These are phyloP conservation scores for Kurtzmaniella fragi DNA, from an alignment of 805 yeast species.

Conservation along the genomic window DNA sequence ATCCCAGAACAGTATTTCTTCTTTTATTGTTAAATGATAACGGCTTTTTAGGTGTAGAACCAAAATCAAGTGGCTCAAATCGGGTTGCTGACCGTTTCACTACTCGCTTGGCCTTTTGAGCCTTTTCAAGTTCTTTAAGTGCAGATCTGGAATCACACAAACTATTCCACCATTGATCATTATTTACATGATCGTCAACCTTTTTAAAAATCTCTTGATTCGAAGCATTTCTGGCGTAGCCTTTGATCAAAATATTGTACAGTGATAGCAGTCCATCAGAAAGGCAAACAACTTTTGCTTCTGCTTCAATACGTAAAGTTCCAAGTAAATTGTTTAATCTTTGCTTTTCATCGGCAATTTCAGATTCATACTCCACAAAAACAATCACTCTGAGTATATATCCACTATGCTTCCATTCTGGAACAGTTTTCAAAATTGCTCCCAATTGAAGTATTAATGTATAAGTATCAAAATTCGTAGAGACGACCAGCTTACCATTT, in stretches of 20 bases:
- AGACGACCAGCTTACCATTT: conserved; percentile 62
- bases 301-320: conserved; percentile 81
- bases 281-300: conserved; percentile 68
- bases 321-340: conserved; percentile 62
- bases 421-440: conserved; percentile 87
- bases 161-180: conserved; percentile 87
- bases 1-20: conserved; percentile 52
- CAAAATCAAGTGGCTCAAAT: conserved; percentile 22
- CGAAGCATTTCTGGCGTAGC: conserved; percentile 37
- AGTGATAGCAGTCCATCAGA: conserved; percentile 49
- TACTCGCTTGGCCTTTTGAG: conserved; percentile 11
- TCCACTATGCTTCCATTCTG: conserved; percentile 74
- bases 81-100: conserved; percentile 6
- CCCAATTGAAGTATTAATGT: conserved; percentile 91
- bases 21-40: conserved; percentile 23
- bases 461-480: conserved; percentile 94
- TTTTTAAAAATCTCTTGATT: conserved; percentile 27
- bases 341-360: conserved; percentile 62
- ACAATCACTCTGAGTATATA: conserved; percentile 77
- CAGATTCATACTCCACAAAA: conserved; percentile 75
- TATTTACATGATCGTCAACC: conserved; percentile 46
- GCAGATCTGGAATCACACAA: conserved; percentile 53
- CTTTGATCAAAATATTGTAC: conserved; percentile 76
- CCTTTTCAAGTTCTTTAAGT: conserved; percentile 28
- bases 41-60: not conserved